phyloP scores from a whole-genome alignment of 2,329 filamentous ascomycete species.

The Cryphonectria radicalis region DNA sequence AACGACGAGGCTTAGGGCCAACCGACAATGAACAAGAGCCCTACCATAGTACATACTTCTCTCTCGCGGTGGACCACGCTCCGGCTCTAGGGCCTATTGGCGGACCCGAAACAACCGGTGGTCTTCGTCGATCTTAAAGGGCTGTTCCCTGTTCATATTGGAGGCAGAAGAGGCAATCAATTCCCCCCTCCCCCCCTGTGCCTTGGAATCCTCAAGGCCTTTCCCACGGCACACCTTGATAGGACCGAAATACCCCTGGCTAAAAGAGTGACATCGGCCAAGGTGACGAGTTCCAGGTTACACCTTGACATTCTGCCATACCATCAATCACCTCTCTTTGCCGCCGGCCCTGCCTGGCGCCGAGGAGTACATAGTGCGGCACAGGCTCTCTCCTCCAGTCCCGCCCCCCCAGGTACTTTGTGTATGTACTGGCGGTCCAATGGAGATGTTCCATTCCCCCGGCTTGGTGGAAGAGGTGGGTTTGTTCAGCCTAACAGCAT shows the following conservation, averaged over 20 bases:
- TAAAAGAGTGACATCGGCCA: not conserved
- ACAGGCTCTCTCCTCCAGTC: not conserved
- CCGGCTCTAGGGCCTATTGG: slow-evolving; percentile 9
- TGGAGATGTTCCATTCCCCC: not conserved
- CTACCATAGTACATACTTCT: not conserved
- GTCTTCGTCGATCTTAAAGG: not conserved
- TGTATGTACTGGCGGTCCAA: not conserved
- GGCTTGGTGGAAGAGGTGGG: not conserved
- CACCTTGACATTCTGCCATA: not conserved
- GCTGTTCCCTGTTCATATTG: slow-evolving; percentile 5
- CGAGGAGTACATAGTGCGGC: not conserved
- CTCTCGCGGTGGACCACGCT: slow-evolving; percentile 22
- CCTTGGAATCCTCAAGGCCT: not conserved
- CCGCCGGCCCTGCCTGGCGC: slow-evolving; percentile 2
- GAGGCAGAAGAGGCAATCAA: not conserved
- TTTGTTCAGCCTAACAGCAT: not conserved
- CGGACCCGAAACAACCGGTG: slow-evolving; percentile 14
- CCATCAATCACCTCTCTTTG: not conserved
- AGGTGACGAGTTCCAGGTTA: not conserved
- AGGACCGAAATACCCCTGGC: slow-evolving; percentile 17
- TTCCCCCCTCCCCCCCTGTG: not conserved
- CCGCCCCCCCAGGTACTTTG: not conserved
- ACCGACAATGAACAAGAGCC: not conserved
- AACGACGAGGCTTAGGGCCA: not conserved
- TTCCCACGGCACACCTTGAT: slow-evolving; percentile 1